phyloP scores from a whole-genome alignment of 2,329 filamentous ascomycete genomes.

The Cordyceps militaris region DNA sequence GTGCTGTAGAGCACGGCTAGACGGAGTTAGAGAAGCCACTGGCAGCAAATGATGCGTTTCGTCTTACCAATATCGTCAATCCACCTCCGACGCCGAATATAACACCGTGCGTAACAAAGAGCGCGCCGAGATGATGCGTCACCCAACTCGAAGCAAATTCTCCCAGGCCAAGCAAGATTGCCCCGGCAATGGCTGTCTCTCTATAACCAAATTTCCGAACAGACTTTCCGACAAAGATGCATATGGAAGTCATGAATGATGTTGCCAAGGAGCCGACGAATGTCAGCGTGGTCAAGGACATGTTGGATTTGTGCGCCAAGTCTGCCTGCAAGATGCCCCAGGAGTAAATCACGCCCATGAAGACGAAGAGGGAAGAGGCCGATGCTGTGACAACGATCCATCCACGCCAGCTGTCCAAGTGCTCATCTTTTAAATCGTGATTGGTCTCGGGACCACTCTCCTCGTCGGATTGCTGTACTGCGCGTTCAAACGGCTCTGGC shows the following conservation, averaged over 20 bases:
- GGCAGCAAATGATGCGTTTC: accelerated
- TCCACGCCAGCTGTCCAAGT: constrained; percentile 16
- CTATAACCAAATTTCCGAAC: constrained; percentile 20
- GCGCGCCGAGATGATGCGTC: constrained; percentile 17
- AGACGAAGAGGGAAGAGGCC: constrained; percentile 21
- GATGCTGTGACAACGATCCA: constrained; percentile 23
- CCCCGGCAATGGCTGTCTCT: constrained; percentile 18
- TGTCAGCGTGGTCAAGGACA: constrained; percentile 21
- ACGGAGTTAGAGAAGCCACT: background rate
- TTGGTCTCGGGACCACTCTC: constrained; percentile 4
- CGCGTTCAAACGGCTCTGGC: background rate
- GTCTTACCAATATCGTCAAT: constrained; percentile 20
- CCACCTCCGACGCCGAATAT: constrained; percentile 23
- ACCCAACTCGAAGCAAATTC: constrained; percentile 23
- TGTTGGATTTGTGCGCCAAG: constrained; percentile 18
- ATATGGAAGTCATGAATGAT: constrained; percentile 23
- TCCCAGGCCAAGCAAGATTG: constrained; percentile 21
- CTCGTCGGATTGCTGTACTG: background rate
- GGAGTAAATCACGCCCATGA: constrained; percentile 24
- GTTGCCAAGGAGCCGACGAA: constrained; percentile 24
- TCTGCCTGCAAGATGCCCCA: constrained; percentile 23
- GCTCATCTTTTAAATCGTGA: background rate
- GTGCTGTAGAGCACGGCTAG: constrained; percentile 22
- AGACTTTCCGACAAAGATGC: constrained; percentile 19
- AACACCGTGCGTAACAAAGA: constrained; percentile 22